Conservation (phyloP, 106 monocot genomes). For the Dioscorea zingiberensis region DNA sequence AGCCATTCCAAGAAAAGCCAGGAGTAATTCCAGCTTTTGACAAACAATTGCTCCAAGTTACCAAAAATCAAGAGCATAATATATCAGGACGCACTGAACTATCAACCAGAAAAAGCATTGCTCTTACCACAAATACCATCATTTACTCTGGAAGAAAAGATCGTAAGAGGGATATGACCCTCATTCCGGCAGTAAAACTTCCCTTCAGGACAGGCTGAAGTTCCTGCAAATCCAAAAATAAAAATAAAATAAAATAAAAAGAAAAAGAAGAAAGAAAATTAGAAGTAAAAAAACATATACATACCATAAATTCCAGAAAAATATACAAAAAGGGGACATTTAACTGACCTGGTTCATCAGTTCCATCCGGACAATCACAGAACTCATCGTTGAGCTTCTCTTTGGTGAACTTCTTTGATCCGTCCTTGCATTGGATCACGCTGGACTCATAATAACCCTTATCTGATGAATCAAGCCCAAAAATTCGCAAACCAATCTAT, state of each 20-base stretch:
- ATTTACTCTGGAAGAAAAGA: conserved; percentile 95
- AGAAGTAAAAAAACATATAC: conserved; percentile 1
- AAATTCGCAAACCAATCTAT: neutral
- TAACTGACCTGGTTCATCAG: conserved; percentile 81
- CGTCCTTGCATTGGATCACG: conserved; percentile 90
- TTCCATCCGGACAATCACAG: conserved; percentile 94
- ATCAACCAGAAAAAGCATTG: neutral
- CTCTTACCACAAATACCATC: conserved; percentile 93
- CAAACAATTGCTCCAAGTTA: too few species aligned
- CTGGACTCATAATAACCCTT: conserved; percentile 53
- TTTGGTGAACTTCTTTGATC: conserved; percentile 76
- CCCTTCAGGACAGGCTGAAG: conserved; percentile 93
- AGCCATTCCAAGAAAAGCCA: too few species aligned
- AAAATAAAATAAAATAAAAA: neutral
- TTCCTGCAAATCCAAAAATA: conserved; percentile 46
- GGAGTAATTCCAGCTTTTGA: too few species aligned
- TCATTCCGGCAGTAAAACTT: conserved; percentile 85
- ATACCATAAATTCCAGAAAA: neutral
- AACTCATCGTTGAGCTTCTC: conserved; percentile 93
- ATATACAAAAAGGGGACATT: neutral
- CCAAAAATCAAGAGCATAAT: too few species aligned
- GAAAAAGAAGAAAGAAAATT: neutral
- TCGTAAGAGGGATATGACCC: conserved; percentile 57
- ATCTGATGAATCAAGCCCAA: conserved; percentile 30
- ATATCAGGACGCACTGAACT: neutral